Conservation (phyloP, 2,329 filamentous ascomycete genomes). For the Rutstroemia sydowiana region DNA sequence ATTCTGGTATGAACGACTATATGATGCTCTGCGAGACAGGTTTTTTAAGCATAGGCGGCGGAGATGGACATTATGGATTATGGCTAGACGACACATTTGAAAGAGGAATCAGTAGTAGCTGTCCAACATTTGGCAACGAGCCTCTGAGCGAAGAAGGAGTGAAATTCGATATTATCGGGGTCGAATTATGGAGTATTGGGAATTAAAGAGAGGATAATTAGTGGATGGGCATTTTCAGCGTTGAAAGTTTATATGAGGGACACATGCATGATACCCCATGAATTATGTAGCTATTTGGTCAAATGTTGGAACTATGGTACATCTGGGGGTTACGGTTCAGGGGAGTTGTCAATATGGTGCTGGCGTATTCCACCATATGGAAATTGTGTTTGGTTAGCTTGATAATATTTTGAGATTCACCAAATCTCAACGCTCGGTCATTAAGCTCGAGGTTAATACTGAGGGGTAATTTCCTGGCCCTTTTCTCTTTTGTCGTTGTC, state of each 20-base stretch:
- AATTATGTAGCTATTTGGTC: constrained; percentile 1
- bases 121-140: constrained; percentile 92
- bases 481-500: too few species aligned
- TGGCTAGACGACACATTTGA: constrained; percentile 88
- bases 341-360: background rate
- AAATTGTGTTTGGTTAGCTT: background rate
- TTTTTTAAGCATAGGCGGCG: constrained; percentile 81
- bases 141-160: constrained; percentile 84
- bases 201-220: constrained; percentile 11
- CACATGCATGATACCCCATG: constrained; percentile 8
- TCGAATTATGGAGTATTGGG: constrained; percentile 94
- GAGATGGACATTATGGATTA: constrained; percentile 82
- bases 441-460: too few species aligned
- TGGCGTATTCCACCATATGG: background rate
- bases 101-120: constrained; percentile 73
- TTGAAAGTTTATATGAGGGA: background rate
- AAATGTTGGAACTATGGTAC: background rate
- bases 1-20: constrained; percentile 93
- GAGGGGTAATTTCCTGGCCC: too few species aligned
- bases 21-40: constrained; percentile 86
- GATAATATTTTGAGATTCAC: background rate
- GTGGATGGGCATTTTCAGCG: background rate
- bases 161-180: constrained; percentile 84
- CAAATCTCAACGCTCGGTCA: background rate
- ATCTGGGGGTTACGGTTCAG: background rate